Evolutionary conservation across 176 grass and related monocot species (phyloP).

Genomic region (Raddia distichophylla): DNA sequence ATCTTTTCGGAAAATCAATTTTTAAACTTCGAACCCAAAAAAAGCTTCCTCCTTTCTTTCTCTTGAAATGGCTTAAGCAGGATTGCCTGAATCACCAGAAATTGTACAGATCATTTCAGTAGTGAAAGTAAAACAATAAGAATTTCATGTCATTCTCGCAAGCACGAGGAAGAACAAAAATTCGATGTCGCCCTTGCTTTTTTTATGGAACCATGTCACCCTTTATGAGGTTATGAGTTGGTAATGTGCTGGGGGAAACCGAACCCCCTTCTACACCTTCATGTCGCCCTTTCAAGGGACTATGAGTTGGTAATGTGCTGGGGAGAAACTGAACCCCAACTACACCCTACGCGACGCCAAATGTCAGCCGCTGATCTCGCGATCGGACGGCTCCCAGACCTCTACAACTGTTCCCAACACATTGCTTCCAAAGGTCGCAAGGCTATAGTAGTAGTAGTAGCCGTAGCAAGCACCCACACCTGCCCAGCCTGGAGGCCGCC

Average conservation of each 20-base stretch:
- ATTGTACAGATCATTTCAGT: background rate
- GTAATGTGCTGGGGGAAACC: no score
- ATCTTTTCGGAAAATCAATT: background rate
- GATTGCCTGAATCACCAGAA: background rate
- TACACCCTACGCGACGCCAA: background rate
- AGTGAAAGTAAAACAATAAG: background rate
- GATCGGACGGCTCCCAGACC: conserved; percentile 23
- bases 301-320: background rate
- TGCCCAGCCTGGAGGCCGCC: conserved; percentile 40
- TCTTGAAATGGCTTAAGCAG: background rate
- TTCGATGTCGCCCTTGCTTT: no score
- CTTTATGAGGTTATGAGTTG: no score
- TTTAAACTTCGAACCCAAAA: background rate
- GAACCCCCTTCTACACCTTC: no score
- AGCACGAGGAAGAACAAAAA: background rate
- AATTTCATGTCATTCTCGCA: background rate
- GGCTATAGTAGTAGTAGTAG: background rate
- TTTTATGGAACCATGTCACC: no score
- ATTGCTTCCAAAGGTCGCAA: conserved; percentile 21
- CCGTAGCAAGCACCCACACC: background rate
- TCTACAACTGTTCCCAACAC: conserved; percentile 6
- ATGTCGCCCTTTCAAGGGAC: background rate
- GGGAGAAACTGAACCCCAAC: background rate
- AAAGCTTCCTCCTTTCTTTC: background rate
- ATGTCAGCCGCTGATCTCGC: background rate